Evolutionary conservation across 176 grass and related monocot species (phyloP), one percentile per base, ranked within the genome.

Genomic region (Thalia dealbata): DNA sequence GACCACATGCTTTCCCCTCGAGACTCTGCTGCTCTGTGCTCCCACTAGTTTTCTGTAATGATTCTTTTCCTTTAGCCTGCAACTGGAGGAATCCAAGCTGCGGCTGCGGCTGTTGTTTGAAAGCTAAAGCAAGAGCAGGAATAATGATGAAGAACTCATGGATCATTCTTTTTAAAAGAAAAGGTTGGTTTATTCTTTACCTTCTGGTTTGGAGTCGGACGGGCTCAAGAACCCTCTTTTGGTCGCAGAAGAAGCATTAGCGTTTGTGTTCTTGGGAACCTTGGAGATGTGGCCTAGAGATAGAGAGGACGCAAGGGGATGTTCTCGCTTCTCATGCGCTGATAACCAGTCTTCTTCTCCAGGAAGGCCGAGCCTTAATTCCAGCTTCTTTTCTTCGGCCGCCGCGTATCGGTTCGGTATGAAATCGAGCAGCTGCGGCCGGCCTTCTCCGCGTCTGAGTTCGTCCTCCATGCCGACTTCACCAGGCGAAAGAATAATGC

Each of bases 41-140:
- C 43, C 67, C 67, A 70, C 43, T 48, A 14, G 67, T 64, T 14
- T 64, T 30, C 25, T 64, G 61, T 32, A 28, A 28, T 64, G 27
- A 64, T 28, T 64, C 61, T 24, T 32, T 64, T 28, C 61, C 67
- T 70, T 70, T 70, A 70, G 67, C 44, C 67, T 70, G 67, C 67
- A 70, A 50, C 67, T 50, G 67, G 21, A 70, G 67, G 24, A 70
- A 70, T 21, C 43, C 67, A 48, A 28, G 27, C 23, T 64, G 61
- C 23, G 11, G 25, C 27, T 44, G 67, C 42, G 28, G 61, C 61
- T 64, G 61, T 24, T 64, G 61, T 3, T 62, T n/a, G 23, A 64
- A 64, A 14, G 25, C 23, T 28, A 27, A 64, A 64, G 27, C 22
- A 64, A 64, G 61, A 64, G 61, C 28, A 24, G 10, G 23, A 28